Conservation (phyloP, 768 basidiomycete species). For the Pleurotus giganteus region DNA sequence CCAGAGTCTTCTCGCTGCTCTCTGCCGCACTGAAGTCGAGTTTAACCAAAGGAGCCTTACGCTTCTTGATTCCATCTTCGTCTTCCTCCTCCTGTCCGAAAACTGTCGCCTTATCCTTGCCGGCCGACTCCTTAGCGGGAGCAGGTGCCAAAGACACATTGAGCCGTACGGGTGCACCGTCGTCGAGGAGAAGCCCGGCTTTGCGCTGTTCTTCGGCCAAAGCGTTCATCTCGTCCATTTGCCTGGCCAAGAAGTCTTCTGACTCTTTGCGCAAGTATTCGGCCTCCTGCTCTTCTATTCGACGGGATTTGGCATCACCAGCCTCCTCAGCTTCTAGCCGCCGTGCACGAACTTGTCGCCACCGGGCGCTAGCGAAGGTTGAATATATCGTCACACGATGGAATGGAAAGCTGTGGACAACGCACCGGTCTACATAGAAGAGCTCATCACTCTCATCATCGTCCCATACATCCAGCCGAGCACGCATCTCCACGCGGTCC, state of each 20-base stretch:
- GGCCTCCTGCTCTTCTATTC: conserved; percentile 81
- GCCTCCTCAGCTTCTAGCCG: conserved; percentile 75
- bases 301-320: conserved; percentile 79
- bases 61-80: conserved; percentile 79
- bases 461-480: conserved; percentile 85
- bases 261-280: conserved; percentile 88
- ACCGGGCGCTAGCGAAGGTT: conserved; percentile 56
- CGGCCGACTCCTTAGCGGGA: conserved; percentile 36
- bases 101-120: conserved; percentile 56
- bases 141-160: conserved; percentile 67
- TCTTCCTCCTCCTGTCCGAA: conserved; percentile 86
- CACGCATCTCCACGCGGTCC: conserved; percentile 76
- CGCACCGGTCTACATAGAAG: conserved; percentile 90
- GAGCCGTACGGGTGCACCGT: conserved; percentile 86
- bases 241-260: conserved; percentile 88
- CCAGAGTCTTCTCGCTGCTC: conserved; percentile 72
- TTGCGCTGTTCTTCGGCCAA: conserved; percentile 88
- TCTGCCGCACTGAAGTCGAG: conserved; percentile 88
- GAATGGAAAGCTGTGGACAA: not conserved
- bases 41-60: conserved; percentile 84
- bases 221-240: conserved; percentile 96
- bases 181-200: conserved; percentile 86
- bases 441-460: conserved; percentile 91
- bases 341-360: conserved; percentile 77
- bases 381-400: conserved; percentile 3